phyloP scores from a whole-genome alignment of 2,329 filamentous ascomycete genomes.

The Aschersonia sp. region DNA sequence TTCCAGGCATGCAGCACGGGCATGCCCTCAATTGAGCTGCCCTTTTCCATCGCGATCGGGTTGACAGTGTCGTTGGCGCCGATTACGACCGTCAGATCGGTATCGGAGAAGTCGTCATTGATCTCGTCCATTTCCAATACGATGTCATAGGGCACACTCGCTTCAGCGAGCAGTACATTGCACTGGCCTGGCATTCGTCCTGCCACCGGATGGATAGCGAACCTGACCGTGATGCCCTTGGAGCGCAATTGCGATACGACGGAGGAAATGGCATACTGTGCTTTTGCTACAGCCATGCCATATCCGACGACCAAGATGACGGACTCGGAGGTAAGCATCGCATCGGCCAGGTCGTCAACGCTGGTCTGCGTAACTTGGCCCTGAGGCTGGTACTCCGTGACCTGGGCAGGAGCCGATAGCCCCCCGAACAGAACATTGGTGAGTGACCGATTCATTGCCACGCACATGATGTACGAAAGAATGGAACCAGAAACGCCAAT shows the following conservation, averaged over 20 bases:
- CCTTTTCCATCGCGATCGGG: constrained; percentile 72
- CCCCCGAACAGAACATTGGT: constrained; percentile 83
- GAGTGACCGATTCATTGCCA: constrained; percentile 84
- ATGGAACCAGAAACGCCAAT: constrained; percentile 85
- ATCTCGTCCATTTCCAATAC: constrained; percentile 94
- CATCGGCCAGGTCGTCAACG: constrained; percentile 68
- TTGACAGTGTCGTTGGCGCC: constrained; percentile 91
- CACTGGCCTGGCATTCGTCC: constrained; percentile 89
- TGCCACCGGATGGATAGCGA: constrained; percentile 81
- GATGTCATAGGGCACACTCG: constrained; percentile 79
- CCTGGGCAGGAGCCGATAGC: constrained; percentile 37
- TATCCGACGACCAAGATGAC: constrained; percentile 88
- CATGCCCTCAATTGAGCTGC: constrained; percentile 80
- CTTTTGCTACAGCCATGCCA: constrained; percentile 88
- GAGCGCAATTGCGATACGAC: constrained; percentile 61
- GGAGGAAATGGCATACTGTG: constrained; percentile 78
- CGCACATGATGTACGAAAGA: constrained; percentile 74
- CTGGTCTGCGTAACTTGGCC: constrained; percentile 66
- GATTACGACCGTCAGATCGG: constrained; percentile 76
- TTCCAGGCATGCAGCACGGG: constrained; percentile 87
- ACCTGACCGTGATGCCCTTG: constrained; percentile 68
- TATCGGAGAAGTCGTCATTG: constrained; percentile 79
- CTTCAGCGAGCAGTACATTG: constrained; percentile 80
- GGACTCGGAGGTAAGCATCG: constrained; percentile 60
- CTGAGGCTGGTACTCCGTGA: constrained; percentile 57